Percentiles rank a stretch among this genome's conserved stretches.
Conservation (phyloP, 768 basidiomycete species). For the Butyriboletus loyo region DNA sequence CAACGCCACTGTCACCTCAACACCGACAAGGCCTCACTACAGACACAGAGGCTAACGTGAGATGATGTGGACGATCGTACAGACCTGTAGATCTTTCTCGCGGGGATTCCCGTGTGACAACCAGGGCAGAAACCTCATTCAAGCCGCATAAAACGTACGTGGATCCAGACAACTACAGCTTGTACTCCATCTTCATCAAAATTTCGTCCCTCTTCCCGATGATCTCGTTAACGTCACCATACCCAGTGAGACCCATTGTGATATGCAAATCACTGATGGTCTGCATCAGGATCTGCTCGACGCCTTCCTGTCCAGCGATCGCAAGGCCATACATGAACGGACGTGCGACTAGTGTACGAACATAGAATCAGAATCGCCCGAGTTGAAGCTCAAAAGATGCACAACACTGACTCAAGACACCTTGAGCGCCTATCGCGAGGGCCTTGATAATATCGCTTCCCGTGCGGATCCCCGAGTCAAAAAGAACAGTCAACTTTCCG, state of each 20-base stretch:
- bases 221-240: conserved; percentile 55
- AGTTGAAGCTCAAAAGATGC: not conserved
- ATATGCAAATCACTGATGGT: conserved; percentile 68
- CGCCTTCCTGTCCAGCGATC: conserved; percentile 67
- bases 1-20: too few species aligned
- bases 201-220: conserved; percentile 46
- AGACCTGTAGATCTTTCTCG: not conserved
- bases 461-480: conserved; percentile 70
- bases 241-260: conserved; percentile 62
- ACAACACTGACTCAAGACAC: conserved; percentile 59
- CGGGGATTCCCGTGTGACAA: not conserved
- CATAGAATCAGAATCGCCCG: not conserved
- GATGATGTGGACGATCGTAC: not conserved
- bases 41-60: too few species aligned
- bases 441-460: conserved; percentile 85
- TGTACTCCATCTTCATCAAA: conserved; percentile 21
- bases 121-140: not conserved
- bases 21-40: too few species aligned
- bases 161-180: conserved; percentile 5
- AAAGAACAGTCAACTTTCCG: conserved; percentile 69
- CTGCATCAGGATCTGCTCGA: conserved; percentile 68
- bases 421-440: conserved; percentile 82
- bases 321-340: conserved; percentile 73
- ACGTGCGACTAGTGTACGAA: conserved; percentile 68
- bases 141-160: not conserved